Base-by-base conservation (phyloP, 768 basidiomycete species). In the Collybiopsis luxurians region DNA sequence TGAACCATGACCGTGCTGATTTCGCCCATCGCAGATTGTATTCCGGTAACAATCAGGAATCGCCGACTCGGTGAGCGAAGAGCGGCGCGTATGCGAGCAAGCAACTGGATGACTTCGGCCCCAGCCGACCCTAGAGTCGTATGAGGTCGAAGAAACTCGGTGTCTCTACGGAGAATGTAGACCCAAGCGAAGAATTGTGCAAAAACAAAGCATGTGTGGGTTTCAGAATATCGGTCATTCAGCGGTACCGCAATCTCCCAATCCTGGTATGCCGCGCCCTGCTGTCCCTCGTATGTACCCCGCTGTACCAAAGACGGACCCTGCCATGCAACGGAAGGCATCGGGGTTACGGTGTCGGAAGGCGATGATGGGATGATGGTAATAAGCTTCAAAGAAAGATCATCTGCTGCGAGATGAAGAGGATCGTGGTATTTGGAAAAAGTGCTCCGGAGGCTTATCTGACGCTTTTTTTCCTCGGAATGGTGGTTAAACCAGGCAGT, bases 391-490 rank as follows among this genome's bases (percentile, higher is more conserved):
- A 26, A 24, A 27, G 48, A 50, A n/a, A 50, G 48, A 31, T 50
- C 48, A 31, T 26, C 28, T 27, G 48, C 48, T 21, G 48, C 48
- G 24, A 27, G 23, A 30, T 50, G 48, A 26, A 50, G 28, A 10
- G 48, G 48, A 31, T 50, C 48, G 28, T 31, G 48, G 28, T 50
- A 50, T 31, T 50, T 50, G 24, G 48, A 24, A 31, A 50, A 26
- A n/a, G 28, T 31, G 28, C 21, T 31, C 28, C 21, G 15, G 19
- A 50, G 28, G 12, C 13, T 21, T 26, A 15, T 50, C 10, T 21
- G 48, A 31, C 28, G 48, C 21, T 50, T 50, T 31, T 15, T 10
- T 31, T 50, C 28, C 21, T 50, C 48, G 10, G 28, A 31, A 50
- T 50, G 13, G 26, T 10, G 19, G 15, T 13, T 30, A 15, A 27